A percentile compares a stretch with the other conserved stretches of the same genome.
Evolutionary conservation across 78 protist genomes (phyloP).

Genomic region (Dictyostelium firmibasis): DNA sequence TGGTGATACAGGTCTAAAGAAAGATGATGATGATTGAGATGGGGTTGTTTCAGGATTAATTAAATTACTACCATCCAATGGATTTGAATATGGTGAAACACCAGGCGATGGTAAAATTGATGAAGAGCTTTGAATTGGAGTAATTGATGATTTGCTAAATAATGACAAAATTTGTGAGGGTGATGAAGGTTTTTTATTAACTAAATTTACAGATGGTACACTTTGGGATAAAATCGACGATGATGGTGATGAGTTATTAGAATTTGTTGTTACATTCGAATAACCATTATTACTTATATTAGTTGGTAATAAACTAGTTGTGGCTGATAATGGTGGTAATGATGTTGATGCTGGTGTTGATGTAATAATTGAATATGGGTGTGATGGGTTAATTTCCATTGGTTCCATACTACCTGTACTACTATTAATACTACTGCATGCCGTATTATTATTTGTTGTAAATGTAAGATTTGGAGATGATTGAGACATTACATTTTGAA

Average conservation of each 20-base stretch:
- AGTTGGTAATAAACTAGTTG: neutral
- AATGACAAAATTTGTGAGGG: neutral
- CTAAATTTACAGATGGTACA: neutral
- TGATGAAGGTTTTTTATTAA: neutral
- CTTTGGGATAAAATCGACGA: neutral
- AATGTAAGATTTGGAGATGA: conserved; percentile 27
- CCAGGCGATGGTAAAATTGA: neutral
- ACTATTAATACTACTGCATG: neutral
- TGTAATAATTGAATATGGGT: neutral
- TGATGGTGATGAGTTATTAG: neutral
- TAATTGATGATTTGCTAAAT: neutral
- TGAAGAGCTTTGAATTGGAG: neutral
- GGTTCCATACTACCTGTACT: conserved; percentile 6
- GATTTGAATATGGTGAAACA: neutral
- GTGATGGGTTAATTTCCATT: conserved; percentile 15
- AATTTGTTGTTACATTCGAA: neutral
- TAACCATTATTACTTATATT: neutral
- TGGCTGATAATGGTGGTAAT: neutral
- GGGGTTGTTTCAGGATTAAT: neutral
- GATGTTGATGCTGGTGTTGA: neutral
- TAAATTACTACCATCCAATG: neutral
- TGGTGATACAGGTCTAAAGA: conserved; percentile 44
- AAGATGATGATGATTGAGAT: neutral
- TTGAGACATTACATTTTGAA: conserved; percentile 1
- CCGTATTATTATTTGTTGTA: neutral